Conservation (phyloP, 164 flowering plant genomes). For the Kalanchoe fedtschenkoi region DNA sequence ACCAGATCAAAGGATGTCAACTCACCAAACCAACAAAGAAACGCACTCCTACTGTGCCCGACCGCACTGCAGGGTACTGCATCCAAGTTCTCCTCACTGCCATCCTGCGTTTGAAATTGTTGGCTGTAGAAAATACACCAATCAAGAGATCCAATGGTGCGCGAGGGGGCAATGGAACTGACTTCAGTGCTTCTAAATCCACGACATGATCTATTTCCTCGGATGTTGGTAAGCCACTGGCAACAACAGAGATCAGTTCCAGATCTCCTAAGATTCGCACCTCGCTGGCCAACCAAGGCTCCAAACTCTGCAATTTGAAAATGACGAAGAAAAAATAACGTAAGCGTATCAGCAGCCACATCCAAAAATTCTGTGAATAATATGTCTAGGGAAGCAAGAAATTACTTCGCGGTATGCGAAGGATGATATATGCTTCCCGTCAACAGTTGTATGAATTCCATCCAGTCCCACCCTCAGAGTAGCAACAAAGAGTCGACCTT, state of each 20-base stretch:
- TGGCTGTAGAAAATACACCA: constrained; percentile 95
- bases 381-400: constrained; percentile 1
- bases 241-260: constrained; percentile 63
- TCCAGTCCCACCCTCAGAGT: constrained; percentile 88
- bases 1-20: neutral
- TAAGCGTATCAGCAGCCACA: constrained; percentile 2
- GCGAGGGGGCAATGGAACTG: constrained; percentile 44
- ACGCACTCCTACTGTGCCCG: constrained; percentile 79
- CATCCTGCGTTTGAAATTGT: constrained; percentile 95
- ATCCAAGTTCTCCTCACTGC: constrained; percentile 98
- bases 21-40: constrained; percentile 99
- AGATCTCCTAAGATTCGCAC: constrained; percentile 81
- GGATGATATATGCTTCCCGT: constrained; percentile 91
- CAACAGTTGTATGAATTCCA: constrained; percentile 95
- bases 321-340: constrained; percentile 9
- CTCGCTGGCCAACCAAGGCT: constrained; percentile 97
- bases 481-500: constrained; percentile 69
- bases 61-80: constrained; percentile 74
- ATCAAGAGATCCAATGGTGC: constrained; percentile 59
- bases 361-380: neutral
- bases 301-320: constrained; percentile 55
- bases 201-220: constrained; percentile 76
- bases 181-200: constrained; percentile 65
- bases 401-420: constrained; percentile 86
- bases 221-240: constrained; percentile 92